Conservation (phyloP, 2,329 filamentous ascomycete genomes). For the Thermothelomyces thermophilus region DNA sequence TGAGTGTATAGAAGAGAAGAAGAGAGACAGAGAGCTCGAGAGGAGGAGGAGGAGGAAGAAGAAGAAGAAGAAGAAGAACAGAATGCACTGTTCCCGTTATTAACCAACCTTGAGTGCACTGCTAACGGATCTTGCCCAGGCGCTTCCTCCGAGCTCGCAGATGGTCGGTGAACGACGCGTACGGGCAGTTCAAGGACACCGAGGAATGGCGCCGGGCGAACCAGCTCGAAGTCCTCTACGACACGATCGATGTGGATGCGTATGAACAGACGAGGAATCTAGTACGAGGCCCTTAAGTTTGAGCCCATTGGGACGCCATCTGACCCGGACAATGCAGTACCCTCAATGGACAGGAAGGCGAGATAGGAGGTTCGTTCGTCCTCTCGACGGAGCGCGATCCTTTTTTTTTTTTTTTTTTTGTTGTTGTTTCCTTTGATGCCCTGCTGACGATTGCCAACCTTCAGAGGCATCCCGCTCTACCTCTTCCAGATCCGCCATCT, state of each 20-base stretch:
- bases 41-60: no score
- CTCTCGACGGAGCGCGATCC: neutral
- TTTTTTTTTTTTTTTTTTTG: no score
- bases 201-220: slow-evolving; percentile 82
- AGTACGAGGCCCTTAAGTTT: slow-evolving; percentile 37
- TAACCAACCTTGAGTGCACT: no score
- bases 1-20: slow-evolving; percentile 34
- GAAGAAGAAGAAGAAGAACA: no score
- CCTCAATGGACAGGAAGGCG: slow-evolving; percentile 92
- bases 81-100: no score
- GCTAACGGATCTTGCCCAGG: slow-evolving; percentile 36
- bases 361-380: slow-evolving; percentile 50
- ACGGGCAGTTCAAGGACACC: slow-evolving; percentile 78
- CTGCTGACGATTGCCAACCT: neutral
- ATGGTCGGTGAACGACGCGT: slow-evolving; percentile 72
- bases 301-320: neutral
- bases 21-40: no score
- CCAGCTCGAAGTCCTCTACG: slow-evolving; percentile 70
- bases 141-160: slow-evolving; percentile 80
- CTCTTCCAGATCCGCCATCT: slow-evolving; percentile 81
- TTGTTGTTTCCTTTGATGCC: no score
- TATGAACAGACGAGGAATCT: slow-evolving; percentile 75
- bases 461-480: slow-evolving; percentile 82
- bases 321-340: slow-evolving; percentile 50
- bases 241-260: slow-evolving; percentile 76